Conservation (phyloP, 2,329 filamentous ascomycete species). For the Fusarium avenaceum region DNA sequence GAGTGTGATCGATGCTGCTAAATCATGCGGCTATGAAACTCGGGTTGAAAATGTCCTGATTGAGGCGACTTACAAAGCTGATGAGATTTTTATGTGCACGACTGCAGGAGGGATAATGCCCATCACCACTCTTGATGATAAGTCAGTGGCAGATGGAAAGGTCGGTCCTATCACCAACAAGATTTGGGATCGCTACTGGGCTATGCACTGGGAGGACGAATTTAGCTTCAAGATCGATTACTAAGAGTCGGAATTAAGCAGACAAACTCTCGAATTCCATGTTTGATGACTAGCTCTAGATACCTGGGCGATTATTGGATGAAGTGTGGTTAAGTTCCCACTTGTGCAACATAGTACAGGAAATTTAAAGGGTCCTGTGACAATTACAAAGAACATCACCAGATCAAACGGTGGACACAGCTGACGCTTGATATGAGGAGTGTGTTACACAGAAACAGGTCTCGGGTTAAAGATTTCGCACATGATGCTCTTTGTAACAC, state of each 20-base stretch:
- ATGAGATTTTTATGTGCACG: conserved; percentile 67
- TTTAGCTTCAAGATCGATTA: conserved; percentile 38
- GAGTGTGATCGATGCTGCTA: conserved; percentile 62
- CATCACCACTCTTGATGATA: conserved; percentile 61
- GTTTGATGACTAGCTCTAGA: neutral
- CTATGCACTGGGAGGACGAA: conserved; percentile 36
- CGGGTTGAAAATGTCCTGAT: conserved; percentile 27
- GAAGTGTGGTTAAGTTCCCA: no score
- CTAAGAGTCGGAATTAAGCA: no score
- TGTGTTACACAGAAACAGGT: neutral
- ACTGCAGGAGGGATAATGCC: conserved; percentile 68
- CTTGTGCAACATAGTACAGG: neutral
- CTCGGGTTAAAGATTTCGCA: no score
- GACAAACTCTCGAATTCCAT: neutral
- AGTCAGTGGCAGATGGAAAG: conserved; percentile 57
- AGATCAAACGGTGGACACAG: neutral
- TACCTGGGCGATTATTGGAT: accelerated
- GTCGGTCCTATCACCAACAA: conserved; percentile 60
- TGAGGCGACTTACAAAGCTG: conserved; percentile 54
- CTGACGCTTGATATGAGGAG: neutral
- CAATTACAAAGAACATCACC: neutral
- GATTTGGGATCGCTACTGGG: conserved; percentile 65
- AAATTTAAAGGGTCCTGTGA: neutral
- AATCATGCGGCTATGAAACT: conserved; percentile 52
- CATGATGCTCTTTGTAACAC: no score